Conservation (phyloP, 345 rosid species). For the Arabidopsis arenosa region DNA sequence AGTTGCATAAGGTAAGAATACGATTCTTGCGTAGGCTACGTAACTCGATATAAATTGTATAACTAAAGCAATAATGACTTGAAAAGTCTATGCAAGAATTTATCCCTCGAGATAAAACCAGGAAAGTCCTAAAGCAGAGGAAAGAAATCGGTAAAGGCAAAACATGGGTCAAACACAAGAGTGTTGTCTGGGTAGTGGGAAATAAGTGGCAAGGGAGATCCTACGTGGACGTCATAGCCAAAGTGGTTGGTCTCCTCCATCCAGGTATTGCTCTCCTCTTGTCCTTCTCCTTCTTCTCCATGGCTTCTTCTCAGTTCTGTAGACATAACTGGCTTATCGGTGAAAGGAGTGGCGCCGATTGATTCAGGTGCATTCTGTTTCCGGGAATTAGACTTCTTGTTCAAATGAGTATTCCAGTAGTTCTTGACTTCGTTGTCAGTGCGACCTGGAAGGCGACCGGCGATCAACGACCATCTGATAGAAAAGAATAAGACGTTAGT, state of each 20-base stretch:
- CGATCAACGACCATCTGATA: slow-evolving; percentile 78
- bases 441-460: slow-evolving; percentile 87
- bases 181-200: slow-evolving; percentile 41
- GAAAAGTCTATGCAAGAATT: slow-evolving; percentile 44
- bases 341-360: neutral
- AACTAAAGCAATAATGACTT: slow-evolving; percentile 11
- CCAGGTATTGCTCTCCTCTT: slow-evolving; percentile 44
- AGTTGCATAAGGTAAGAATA: slow-evolving; percentile 21
- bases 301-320: slow-evolving; percentile 21
- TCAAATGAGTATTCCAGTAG: slow-evolving; percentile 94
- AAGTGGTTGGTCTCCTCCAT: slow-evolving; percentile 49
- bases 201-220: slow-evolving; percentile 46
- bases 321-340: slow-evolving; percentile 25
- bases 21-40: slow-evolving; percentile 44
- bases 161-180: slow-evolving; percentile 47
- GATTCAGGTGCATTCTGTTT: slow-evolving; percentile 47
- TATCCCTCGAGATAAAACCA: slow-evolving; percentile 15
- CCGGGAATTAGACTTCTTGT: slow-evolving; percentile 53
- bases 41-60: neutral
- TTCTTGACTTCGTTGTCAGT: slow-evolving; percentile 91
- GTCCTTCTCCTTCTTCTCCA: slow-evolving; percentile 29
- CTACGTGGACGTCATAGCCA: slow-evolving; percentile 44
- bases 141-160: slow-evolving; percentile 56
- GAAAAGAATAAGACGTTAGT: neutral
- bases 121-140: slow-evolving; percentile 49